Base-by-base conservation (phyloP, 805 yeast species). In the Candida vartiovaarae region DNA sequence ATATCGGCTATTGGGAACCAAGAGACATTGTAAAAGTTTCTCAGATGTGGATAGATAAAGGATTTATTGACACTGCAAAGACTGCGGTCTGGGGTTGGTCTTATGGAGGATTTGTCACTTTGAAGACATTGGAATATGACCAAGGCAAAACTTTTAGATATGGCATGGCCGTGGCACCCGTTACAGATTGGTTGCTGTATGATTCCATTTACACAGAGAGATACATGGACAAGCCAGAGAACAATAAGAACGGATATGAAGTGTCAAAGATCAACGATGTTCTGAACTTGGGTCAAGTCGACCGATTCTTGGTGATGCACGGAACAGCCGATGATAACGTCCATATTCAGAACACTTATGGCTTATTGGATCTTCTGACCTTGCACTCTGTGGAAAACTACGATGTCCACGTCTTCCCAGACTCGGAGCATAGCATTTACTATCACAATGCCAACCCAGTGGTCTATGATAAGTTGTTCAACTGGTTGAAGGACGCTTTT, bases 1-100 rank as follows among this genome's bases (percentile, higher is more conserved):
- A 77, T 31, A 71, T 93, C 44, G 97, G 98, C 2, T 71, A 80
- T 49, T 79, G 75, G 63, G 99, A 93, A 63, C 84, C 95, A 4
- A 64, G 68, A 11, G 99, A 93, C 61, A 96, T 91, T 62, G 82
- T 90, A 32, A 64, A 76, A 0, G 95, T 93, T 1, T 95, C 95
- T 0, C 63, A 74, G 39, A 68, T 67, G 36, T 80, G 77, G 57
- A 69, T 82, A 4, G 41, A 41, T 6, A 62, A 63, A 5, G 55
- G 48, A 0, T 89, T 79, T 55, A 84, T 93, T 34, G 84, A 89
- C 58, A 57, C 66, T 15, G 68, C 72, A 4, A 74, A 75, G 47
- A 80, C 87, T 7, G 95, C 95, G 0, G 75, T 91, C 46, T 93
- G 97, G 95, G 99, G 99, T 10, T 93, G 99, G 99, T 85, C 95